Evolutionary conservation across 306 rosid species (phyloP), one percentile per base, ranked within the genome.

Genomic region (Citrullus colocynthis): DNA sequence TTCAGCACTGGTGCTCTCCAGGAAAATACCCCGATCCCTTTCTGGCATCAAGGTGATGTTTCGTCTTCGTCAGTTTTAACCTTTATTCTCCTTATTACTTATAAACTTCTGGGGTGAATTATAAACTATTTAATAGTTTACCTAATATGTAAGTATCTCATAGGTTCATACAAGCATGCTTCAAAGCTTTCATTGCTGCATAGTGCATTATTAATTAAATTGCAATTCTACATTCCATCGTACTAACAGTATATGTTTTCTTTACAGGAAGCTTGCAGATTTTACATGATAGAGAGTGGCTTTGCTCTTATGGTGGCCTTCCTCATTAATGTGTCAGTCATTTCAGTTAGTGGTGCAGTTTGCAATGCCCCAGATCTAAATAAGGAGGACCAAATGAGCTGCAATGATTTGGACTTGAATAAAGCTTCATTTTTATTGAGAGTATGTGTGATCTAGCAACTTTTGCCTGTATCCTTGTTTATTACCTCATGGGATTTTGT

Each of bases 1-100:
- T 86, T 95, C 99, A 49, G 99, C 99, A 24, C 79, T 95, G 86
- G 99, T 95, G 78, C 97, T 95, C 52, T 95, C 99, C 48, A 72
- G 99, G 89, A 95, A 87, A 83, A 92, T 95, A 81, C 99, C 97
- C 6, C 87, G 93, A 82, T 95, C 99, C 13, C 88, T 87, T 82
- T 80, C 82, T 30, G 92, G 99, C 81, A 88, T 95, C 82, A 89
- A 83, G 70, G 99, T 95, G 89, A 83, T 56, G 39, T 39, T 78
- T 82, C 65, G 61, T 76, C 74, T 65, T 81, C 76, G 48, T 72
- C 75, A 34, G 63, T 63, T 74, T 48, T 71, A 21, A 79, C 11
- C 64, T 57, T 34, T 24, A 36, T 37, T 11, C 39, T 54, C 76
- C 15, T 69, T 54, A 69, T 59, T 55, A 6, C 76, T 37, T 14